phyloP scores from a whole-genome alignment of 2,329 filamentous ascomycete genomes.

The Penicillium hesseltinei region DNA sequence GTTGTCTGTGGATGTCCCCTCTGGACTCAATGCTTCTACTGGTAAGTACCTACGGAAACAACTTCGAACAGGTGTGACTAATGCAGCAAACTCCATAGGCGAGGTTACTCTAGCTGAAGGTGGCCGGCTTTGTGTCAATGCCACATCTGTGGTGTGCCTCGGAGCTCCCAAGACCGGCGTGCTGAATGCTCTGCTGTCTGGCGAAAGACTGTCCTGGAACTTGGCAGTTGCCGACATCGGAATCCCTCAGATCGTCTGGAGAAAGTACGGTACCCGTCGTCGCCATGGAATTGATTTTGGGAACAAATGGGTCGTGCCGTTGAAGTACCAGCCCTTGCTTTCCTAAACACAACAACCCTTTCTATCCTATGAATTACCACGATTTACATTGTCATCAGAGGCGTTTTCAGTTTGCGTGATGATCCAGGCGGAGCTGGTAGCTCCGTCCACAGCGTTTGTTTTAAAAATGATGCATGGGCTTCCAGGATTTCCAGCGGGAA shows the following conservation, averaged over 20 bases:
- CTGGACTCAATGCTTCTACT: constrained; percentile 76
- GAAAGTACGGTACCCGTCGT: constrained; percentile 75
- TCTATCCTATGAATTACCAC: constrained; percentile 7
- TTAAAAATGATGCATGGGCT: not conserved
- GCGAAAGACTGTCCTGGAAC: constrained; percentile 63
- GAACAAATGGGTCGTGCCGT: constrained; percentile 76
- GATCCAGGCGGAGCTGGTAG: constrained; percentile 3
- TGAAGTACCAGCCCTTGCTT: constrained; percentile 48
- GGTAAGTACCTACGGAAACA: constrained; percentile 54
- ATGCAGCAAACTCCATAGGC: constrained; percentile 36
- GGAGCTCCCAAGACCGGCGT: constrained; percentile 85
- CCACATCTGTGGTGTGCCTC: constrained; percentile 79
- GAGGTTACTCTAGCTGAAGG: constrained; percentile 65
- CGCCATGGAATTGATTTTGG: constrained; percentile 87
- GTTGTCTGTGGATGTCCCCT: constrained; percentile 86
- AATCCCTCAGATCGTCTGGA: constrained; percentile 77
- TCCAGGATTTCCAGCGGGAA: not conserved
- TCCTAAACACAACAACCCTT: constrained; percentile 19
- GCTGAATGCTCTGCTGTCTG: constrained; percentile 69
- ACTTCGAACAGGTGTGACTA: constrained; percentile 5
- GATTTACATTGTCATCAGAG: constrained; percentile 12
- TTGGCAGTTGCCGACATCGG: constrained; percentile 86
- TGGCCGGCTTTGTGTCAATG: constrained; percentile 73
- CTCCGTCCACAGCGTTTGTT: constrained; percentile 12
- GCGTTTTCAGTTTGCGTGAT: constrained; percentile 11